Base-by-base conservation (phyloP, 108 stramenopile species). In the Cyclotella distinguenda region DNA sequence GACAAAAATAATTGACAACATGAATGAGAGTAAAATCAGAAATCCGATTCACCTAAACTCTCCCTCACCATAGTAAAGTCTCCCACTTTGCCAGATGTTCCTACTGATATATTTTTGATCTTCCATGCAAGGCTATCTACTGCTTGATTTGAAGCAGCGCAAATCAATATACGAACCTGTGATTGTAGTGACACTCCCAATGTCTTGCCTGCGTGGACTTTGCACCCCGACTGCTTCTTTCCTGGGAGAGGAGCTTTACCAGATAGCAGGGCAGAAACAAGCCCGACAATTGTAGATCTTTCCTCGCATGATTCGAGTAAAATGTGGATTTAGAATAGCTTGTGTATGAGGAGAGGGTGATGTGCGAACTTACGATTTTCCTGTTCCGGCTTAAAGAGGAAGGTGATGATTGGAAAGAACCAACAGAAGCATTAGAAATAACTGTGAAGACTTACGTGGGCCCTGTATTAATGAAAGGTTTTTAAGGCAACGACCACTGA, bases 71-170 rank as follows among this genome's bases (percentile, higher is more conserved):
- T 72, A 52, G 28, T 50, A 18, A 72, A 72, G 36, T 67, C 77
- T 0, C 80, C 80, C 18, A 58, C 47, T 66, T 67, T 81, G 4
- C 80, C 80, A 40, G 74, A 76, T 16, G 74, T 66, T n/a, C 74
- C 74, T 8, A 76, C 38, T 10, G 61, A 57, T 23, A 52, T 60
- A 31, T 83, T 61, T 42, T 83, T 68, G 62, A 91, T 88, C 54
- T 87, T 82, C 58, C 72, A 79, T 31, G 85, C 87, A 9, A 91
- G 60, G 16, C 81, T 83, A 36, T 86, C 81, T 25, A 91, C 84
- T 1, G 90, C 90, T 53, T 84, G 79, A 68, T 91, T 91, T 8
- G 90, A 85, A 12, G 90, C 82, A 0, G 87, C 84, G 36, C 82
- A 84, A 43, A 87, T 74, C 40, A 85, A 58, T 32, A 86, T 84